Base-by-base conservation (phyloP, 2,329 filamentous ascomycete genomes). In the Diplodia mutila region DNA sequence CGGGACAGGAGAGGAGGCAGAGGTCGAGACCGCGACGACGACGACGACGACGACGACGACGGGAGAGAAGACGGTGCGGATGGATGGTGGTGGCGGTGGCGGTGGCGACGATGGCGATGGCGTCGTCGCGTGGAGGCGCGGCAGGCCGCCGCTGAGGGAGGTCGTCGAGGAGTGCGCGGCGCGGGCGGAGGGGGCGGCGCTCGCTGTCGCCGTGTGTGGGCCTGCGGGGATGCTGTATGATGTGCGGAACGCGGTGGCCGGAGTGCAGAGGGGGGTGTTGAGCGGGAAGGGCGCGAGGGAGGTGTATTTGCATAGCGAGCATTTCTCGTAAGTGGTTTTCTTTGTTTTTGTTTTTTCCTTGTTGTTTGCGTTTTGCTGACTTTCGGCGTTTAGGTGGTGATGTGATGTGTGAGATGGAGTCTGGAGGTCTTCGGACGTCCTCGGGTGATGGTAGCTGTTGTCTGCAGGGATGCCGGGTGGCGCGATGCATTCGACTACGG, bases 291-390 rank as follows among this genome's bases (percentile, higher is more conserved):
- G 46, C 1, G 54, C 54, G 25, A n/a, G 59, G n/a, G 68, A 70
- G 59, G 69, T 70, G 4, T 70, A 67, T 29, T n/a, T 70, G 25
- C 69, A 70, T 49, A 67, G 46, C 14, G 69, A 70, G 39, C 61
- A 64, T 46, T 70, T 70, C 52, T 53, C 57, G 68, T 69, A 39
- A 69, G 69, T 68, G n/a, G 12, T 3, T 27, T 3, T 23, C 8
- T 3, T 55, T 2, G 1, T 12, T 18, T 2, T 4, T 8, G 21
- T 25, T 6, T 9, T 25, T n/a, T n/a, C n/a, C n/a, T n/a, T n/a
- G n/a, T n/a, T n/a, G n/a, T n/a, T n/a, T n/a, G n/a, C n/a, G n/a
- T n/a, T n/a, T n/a, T n/a, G n/a, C n/a, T n/a, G n/a, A n/a, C n/a
- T n/a, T n/a, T n/a, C n/a, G n/a, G 12, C 3, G 2, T 34, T 23